Percentiles rank a stretch among this genome's conserved stretches.
phyloP scores from a whole-genome alignment of 306 rosid genomes.

The Cicer cuneatum region DNA sequence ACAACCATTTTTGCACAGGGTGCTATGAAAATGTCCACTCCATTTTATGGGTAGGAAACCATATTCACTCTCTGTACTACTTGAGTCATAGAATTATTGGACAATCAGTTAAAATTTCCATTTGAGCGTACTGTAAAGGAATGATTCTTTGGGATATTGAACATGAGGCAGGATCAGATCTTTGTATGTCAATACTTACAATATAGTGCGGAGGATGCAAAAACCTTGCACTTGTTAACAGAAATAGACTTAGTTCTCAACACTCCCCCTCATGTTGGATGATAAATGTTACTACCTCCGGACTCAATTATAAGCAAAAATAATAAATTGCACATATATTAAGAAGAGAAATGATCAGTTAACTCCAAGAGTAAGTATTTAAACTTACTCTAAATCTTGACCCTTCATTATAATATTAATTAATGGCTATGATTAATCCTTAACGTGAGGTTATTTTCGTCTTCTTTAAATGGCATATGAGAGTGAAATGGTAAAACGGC shows the following conservation, averaged over 20 bases:
- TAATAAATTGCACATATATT: no score
- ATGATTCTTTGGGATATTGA: background rate
- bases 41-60: slow-evolving; percentile 36
- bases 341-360: no score
- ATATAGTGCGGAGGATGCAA: background rate
- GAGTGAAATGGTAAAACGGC: no score
- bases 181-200: background rate
- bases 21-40: slow-evolving; percentile 22
- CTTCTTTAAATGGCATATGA: no score
- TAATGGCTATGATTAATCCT: no score
- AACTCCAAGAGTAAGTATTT: no score
- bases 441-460: no score
- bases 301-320: no score
- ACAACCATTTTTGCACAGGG: slow-evolving; percentile 5
- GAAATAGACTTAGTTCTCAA: slow-evolving; percentile 12
- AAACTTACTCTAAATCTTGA: no score
- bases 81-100: slow-evolving; percentile 6
- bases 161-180: background rate
- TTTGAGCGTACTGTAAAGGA: slow-evolving; percentile 1
- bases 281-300: background rate
- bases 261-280: background rate
- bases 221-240: background rate
- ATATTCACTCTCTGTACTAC: slow-evolving; percentile 3
- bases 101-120: slow-evolving; percentile 12
- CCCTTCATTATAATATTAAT: no score